Evolutionary conservation across 2,329 filamentous ascomycete genomes (phyloP).

Genomic region (Aspergillus hortae): DNA sequence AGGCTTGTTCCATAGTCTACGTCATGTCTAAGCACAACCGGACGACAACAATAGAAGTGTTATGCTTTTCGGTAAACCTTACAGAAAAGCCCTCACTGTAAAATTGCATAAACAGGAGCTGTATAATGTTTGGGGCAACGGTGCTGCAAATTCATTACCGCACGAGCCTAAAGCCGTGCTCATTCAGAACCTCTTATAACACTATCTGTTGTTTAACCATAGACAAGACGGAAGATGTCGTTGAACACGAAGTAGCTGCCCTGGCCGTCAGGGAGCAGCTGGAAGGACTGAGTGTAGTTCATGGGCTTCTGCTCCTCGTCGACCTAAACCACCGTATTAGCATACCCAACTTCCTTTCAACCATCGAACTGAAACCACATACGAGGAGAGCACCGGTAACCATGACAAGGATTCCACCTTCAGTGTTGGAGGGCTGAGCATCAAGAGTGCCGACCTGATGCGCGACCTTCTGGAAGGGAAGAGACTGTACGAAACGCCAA

Average conservation of each 20-base stretch:
- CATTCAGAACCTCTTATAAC: background rate
- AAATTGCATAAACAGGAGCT: background rate
- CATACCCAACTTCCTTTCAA: background rate
- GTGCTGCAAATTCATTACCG: constrained; percentile 14
- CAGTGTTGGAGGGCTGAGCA: constrained; percentile 69
- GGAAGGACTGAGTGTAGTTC: constrained; percentile 88
- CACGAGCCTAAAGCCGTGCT: constrained; percentile 8
- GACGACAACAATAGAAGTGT: background rate
- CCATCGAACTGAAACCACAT: constrained; percentile 32
- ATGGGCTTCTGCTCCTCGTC: constrained; percentile 83
- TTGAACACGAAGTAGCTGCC: constrained; percentile 86
- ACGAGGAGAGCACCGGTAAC: constrained; percentile 85
- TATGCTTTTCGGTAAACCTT: background rate
- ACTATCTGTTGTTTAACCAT: constrained; percentile 30
- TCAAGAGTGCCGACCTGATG: constrained; percentile 77
- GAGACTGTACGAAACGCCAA: constrained; percentile 47
- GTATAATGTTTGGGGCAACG: background rate
- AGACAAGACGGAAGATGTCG: constrained; percentile 91
- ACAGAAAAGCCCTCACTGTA: background rate
- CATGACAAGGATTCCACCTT: constrained; percentile 74
- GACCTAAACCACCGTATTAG: constrained; percentile 52
- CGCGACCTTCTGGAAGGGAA: constrained; percentile 77
- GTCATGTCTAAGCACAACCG: background rate
- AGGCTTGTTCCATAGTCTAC: background rate
- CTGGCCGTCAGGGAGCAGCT: constrained; percentile 65